Base-by-base conservation (phyloP, 208 protist species). In the Crithidia mellificae region DNA sequence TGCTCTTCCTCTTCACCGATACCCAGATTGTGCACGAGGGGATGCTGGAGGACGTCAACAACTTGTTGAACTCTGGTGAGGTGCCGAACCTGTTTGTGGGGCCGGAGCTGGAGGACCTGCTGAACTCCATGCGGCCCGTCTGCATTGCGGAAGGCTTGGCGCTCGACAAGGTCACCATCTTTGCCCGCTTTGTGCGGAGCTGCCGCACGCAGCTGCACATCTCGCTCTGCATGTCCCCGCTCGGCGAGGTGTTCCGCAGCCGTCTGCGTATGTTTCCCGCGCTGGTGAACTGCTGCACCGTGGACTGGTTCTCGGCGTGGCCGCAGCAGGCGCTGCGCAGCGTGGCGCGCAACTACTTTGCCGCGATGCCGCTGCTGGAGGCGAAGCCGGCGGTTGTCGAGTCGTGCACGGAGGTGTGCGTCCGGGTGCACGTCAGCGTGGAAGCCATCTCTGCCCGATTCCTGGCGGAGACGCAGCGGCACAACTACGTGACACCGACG, bases 31-130 rank as follows among this genome's bases (percentile, higher is more conserved):
- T 98, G 39, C 78, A 97, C 59, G 98, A 99, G 67, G 72, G 84
- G 29, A 99, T 99, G 91, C 77, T 99, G 9, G 98, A 99, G 85
- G 98, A 99, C 77, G 88, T 99, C 22, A 99, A 99, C 88, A 99
- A 98, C 77, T 80, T 99, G 2, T 81, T 99, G 3, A 99, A 99
- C 90, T 92, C 85, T 11, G 98, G 98, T 39, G 98, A 99, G 74
- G 97, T 99, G 36, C 98, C 98, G 12, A 98, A 99, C 78, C 84
- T 99, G 7, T 99, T 98, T 73, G 72, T 89, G 19, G 91, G 78
- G 7, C 92, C 90, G 49, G 98, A 99, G 51, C 77, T 98, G 34
- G 97, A 99, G 55, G 89, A 97, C 63, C 74, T 99, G 43, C 85
- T 97, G 30, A 92, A 91, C 27, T 76, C 88, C 6, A 98, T 98